Percentiles rank a stretch among this genome's conserved stretches.
Conservation (phyloP, 129 eudicot genomes). For the sunflower (Helianthus annuus) region DNA sequence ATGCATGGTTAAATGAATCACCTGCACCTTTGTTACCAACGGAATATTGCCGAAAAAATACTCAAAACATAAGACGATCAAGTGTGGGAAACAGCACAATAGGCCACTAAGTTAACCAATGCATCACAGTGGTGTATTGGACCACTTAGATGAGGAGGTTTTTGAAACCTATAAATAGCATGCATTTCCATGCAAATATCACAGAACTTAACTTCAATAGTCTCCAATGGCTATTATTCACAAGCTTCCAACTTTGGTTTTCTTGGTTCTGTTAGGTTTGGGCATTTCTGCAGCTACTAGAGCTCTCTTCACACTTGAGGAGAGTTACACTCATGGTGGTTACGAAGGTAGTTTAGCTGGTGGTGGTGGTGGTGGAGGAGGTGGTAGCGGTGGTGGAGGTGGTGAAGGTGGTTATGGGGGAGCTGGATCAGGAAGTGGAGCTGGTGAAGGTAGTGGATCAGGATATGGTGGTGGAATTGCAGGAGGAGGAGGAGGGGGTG, state of each 20-base stretch:
- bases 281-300: slow-evolving; percentile 65
- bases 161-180: slow-evolving; percentile 65
- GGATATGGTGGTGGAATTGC: slow-evolving; percentile 48
- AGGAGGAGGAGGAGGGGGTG: slow-evolving; percentile 37
- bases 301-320: slow-evolving; percentile 53
- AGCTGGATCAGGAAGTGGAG: slow-evolving; percentile 49
- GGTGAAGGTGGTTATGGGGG: slow-evolving; percentile 48
- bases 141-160: slow-evolving; percentile 30
- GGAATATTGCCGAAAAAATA: no score
- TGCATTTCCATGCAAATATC: slow-evolving; percentile 33
- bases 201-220: no score
- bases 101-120: slow-evolving; percentile 41
- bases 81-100: slow-evolving; percentile 74
- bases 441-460: slow-evolving; percentile 47
- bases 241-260: slow-evolving; percentile 36
- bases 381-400: slow-evolving; percentile 35
- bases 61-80: slow-evolving; percentile 13
- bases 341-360: slow-evolving; percentile 36
- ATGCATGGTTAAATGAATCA: no score
- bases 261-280: slow-evolving; percentile 57
- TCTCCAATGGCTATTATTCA: slow-evolving; percentile 51
- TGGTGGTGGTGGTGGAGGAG: slow-evolving; percentile 46
- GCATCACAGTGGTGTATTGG: slow-evolving; percentile 37
- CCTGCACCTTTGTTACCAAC: no score
- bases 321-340: slow-evolving; percentile 35